Base-by-base conservation (phyloP, 306 rosid genomes). In the Cucumis cinereus region DNA sequence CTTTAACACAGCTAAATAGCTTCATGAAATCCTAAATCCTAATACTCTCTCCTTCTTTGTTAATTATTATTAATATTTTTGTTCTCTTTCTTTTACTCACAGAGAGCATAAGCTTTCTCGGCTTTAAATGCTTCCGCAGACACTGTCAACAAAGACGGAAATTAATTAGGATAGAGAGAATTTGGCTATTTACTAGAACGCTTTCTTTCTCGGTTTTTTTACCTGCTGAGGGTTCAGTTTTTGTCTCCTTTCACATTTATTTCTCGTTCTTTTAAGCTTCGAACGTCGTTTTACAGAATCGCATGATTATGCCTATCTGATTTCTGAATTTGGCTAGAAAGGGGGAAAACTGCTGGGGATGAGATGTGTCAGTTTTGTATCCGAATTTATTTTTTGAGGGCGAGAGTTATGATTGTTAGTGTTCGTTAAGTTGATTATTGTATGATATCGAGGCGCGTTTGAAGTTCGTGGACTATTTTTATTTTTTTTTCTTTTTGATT, bases 121-220 rank as follows among this genome's bases (percentile, higher is more conserved):
- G 41, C 75, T 70, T 70, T 70, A 45, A 70, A 70, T 70, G 75
- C 40, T 70, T 16, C 75, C 13, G 71, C 40, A 45, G 57, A 47
- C 75, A 47, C 75, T 45, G 57, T 70, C 40, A 23, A 71, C 41
- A 24, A 68, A 41, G 36, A 49, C 15, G 41, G 41, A 13, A 49
- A 49, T 49, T 70, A 50, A 50, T 41, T 72, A 17, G 41, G 60
- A 70, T 43, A 47, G 28, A 76, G 73, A 43, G 57, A 61, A 56
- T 59, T 76, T 52, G 57, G 40, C 75, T 45, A 70, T 45, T 70
- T 70, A 49, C 75, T 70, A 70, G 58, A 70, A 23, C 75, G 57
- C 24, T 72, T 52, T 49, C 26, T 30, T 72, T 55, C 22, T 64
- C 14, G 50, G 11, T 64, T 64, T 35, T 17, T 64, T 36, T 4